Evolutionary conservation across 2,329 filamentous ascomycete genomes (phyloP), one percentile per base, ranked within the genome.

Genomic region (Lachnellula hyalina): DNA sequence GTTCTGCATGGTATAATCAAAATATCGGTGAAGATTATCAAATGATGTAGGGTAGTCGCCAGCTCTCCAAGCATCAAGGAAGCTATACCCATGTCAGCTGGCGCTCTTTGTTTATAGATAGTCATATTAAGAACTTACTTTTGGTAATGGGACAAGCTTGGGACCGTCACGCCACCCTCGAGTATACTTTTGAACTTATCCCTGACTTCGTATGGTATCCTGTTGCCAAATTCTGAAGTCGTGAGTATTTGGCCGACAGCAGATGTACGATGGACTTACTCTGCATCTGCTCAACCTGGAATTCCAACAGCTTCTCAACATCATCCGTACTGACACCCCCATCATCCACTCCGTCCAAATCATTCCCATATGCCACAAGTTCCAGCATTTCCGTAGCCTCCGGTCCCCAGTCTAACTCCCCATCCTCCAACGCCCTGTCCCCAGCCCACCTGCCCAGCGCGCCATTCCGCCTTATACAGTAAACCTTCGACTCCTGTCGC

Each of bases 1-100:
- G 62, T 85, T 88, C 65, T 94, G 88, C 83, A 95, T 91, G 1
- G 92, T 94, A 71, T 96, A 96, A 70, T 99, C 94, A 65, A 96
- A 99, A 71, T 96, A 99, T 50, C 90, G 86, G 70, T 97, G 92
- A 19, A 99, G 78, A 62, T 86, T 86, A 66, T 99, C 93, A 68
- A 96, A 94, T 0, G 94, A 88, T 0, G 89, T 90, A 12, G 89
- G 85, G 66, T 93, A 95, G 71, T 97, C 91, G 4, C 93, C 93
- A 3, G 90, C 85, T 68, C 87, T 83, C 93, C 92, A 97, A 0
- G 91, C 84, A 70, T 99, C 92, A 14, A 96, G 84, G 67, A 96
- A 97, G 63, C 86, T 90, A 62, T 21, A 57, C 12, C 41, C 14
- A 14, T 3, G 47, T 67, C 40, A 70, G 60, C 21, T 21, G 34